Evolutionary conservation across 2,329 filamentous ascomycete species (phyloP).

Genomic region (Myriangium duriaei): DNA sequence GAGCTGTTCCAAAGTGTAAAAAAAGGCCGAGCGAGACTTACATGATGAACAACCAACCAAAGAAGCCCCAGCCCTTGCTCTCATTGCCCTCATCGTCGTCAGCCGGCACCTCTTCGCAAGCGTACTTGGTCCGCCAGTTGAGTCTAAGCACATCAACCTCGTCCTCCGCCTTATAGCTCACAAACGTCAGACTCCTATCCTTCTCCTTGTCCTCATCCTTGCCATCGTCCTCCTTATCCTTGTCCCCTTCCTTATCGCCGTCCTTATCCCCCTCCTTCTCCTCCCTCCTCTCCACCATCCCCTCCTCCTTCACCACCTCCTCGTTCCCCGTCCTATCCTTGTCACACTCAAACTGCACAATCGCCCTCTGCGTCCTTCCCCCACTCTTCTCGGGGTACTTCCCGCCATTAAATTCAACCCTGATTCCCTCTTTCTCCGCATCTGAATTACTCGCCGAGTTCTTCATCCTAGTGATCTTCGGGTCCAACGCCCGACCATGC

Average conservation of each 20-base stretch:
- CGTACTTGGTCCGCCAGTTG: conserved; percentile 79
- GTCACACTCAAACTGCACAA: conserved; percentile 81
- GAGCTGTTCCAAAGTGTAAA: not conserved
- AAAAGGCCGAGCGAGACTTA: conserved; percentile 36
- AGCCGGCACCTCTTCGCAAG: conserved; percentile 52
- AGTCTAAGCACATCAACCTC: conserved; percentile 53
- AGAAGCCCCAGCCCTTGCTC: conserved; percentile 73
- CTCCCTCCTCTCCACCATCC: conserved; percentile 38
- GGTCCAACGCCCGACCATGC: conserved; percentile 50
- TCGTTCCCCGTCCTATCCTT: conserved; percentile 59
- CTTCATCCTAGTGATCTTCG: conserved; percentile 53
- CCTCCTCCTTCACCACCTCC: conserved; percentile 47
- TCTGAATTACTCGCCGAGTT: conserved; percentile 52
- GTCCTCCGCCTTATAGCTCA: conserved; percentile 54
- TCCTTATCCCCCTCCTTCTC: conserved; percentile 23
- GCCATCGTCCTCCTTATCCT: conserved; percentile 16
- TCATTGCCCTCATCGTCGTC: conserved; percentile 33
- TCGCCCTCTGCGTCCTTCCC: conserved; percentile 51
- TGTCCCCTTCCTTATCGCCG: conserved; percentile 20
- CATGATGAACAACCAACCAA: conserved; percentile 94
- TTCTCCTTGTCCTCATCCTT: conserved; percentile 35
- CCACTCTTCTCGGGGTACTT: conserved; percentile 39
- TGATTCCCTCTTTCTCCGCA: conserved; percentile 56
- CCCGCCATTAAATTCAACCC: conserved; percentile 53
- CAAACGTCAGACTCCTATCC: conserved; percentile 57